Base-by-base conservation (phyloP, 495 filamentous ascomycete species). In the Tuber aestivum region DNA sequence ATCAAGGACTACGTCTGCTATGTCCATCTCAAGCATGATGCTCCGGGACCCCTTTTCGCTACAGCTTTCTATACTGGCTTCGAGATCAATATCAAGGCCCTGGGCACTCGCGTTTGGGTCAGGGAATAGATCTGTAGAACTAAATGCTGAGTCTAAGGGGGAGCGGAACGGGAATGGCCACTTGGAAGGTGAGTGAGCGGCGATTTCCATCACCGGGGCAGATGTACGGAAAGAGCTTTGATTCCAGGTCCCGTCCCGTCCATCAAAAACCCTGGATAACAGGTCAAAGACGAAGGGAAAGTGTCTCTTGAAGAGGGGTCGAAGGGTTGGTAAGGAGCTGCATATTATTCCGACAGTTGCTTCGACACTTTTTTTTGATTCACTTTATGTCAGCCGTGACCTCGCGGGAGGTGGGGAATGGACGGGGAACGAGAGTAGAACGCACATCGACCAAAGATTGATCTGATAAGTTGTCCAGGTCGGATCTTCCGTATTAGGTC, bases 301-400 rank as follows among this genome's bases (percentile, higher is more conserved):
- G 10, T 45, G 56, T 37, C 41, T 70, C 41, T 70, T 74, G 20
- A 75, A 21, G 50, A 75, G 73, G 32, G 40, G 73, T 32, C 73
- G 73, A 32, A 75, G 44, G 32, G 41, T 44, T 23, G 73, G 73
- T 9, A 75, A 5, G 68, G 73, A 75, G 41, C 73, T 70, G 20
- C 73, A 75, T 27, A 71, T 71, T 27, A 75, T 75, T 14, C 20
- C 73, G 21, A 75, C 40, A 3, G 32, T 71, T 42, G 41, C 68
- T 48, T 75, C 73, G 23, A 75, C 69, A 27, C 73, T 75, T 37
- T 38, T 38, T 44, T 45, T 70, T 37, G 27, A 35, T 65, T 35
- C 56, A 65, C 56, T 14, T 35, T 18, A 35, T 18, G 27, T 65
- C 27, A 65, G 56, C 32, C 27, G 18, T 18, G 56, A 65, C 27